These are phyloP conservation scores for Neurospora pannonica DNA, from an alignment of 495 filamentous ascomycete genomes.

Conservation along the genomic window DNA sequence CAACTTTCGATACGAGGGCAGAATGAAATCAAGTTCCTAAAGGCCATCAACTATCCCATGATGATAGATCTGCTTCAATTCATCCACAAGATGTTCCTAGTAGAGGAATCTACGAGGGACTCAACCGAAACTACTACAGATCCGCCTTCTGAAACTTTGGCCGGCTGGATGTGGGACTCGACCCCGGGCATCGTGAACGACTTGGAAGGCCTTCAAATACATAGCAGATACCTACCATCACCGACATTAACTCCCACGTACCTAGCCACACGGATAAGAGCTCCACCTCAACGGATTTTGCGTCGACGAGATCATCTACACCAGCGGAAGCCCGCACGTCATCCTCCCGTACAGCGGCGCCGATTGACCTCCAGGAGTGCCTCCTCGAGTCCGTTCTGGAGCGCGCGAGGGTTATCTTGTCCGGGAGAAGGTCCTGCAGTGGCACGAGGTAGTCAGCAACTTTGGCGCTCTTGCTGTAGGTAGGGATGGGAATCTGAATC, in stretches of 20 bases:
- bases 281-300: background rate
- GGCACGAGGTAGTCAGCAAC: background rate
- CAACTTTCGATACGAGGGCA: background rate
- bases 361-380: background rate
- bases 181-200: background rate
- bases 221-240: background rate
- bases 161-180: background rate
- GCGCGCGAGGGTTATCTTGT: no score
- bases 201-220: background rate
- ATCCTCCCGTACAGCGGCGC: no score
- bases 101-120: background rate
- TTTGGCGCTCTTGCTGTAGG: background rate
- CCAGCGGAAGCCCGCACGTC: background rate
- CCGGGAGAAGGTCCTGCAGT: background rate
- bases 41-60: background rate
- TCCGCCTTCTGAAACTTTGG: no score
- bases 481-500: background rate
- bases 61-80: background rate
- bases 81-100: background rate
- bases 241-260: background rate
- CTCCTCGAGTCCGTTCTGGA: background rate
- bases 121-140: no score
- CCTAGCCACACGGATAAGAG: background rate
- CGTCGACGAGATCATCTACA: background rate
- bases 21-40: background rate